Evolutionary conservation across 257 asterid genomes (phyloP).

Genomic region (Cinchona pubescens): DNA sequence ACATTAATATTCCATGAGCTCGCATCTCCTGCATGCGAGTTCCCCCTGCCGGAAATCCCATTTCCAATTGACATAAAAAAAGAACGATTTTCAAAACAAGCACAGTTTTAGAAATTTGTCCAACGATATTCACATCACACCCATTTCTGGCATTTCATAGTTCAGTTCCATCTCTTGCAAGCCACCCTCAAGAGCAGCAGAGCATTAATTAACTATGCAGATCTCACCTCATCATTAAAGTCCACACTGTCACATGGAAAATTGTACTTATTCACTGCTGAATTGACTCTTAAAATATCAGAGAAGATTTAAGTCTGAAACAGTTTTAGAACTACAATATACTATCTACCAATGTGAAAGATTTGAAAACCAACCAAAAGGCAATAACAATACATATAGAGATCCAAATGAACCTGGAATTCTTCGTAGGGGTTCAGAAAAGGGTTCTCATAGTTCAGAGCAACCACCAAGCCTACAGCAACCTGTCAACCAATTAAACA

Average conservation of each 20-base stretch:
- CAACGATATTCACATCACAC: not conserved
- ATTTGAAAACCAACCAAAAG: conserved; percentile 10
- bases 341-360: not conserved
- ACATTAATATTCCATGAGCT: too few relatives aligned
- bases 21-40: too few relatives aligned
- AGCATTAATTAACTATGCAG: not conserved
- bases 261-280: not conserved
- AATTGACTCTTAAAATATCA: not conserved
- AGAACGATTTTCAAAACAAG: too few relatives aligned
- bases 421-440: conserved; percentile 92
- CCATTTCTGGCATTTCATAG: not conserved
- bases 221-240: not conserved
- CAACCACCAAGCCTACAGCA: conserved; percentile 83
- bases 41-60: too few relatives aligned
- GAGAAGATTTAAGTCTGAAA: not conserved
- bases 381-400: not conserved
- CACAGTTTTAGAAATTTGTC: too few relatives aligned
- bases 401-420: conserved; percentile 64
- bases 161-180: not conserved
- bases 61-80: too few relatives aligned
- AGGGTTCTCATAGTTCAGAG: conserved; percentile 81
- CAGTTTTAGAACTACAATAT: not conserved
- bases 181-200: not conserved
- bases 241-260: not conserved
- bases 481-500: conserved; percentile 42